Evolutionary conservation across 208 protist species (phyloP), one percentile per base, ranked within the genome.

Genomic region (Trypanosoma avium): DNA sequence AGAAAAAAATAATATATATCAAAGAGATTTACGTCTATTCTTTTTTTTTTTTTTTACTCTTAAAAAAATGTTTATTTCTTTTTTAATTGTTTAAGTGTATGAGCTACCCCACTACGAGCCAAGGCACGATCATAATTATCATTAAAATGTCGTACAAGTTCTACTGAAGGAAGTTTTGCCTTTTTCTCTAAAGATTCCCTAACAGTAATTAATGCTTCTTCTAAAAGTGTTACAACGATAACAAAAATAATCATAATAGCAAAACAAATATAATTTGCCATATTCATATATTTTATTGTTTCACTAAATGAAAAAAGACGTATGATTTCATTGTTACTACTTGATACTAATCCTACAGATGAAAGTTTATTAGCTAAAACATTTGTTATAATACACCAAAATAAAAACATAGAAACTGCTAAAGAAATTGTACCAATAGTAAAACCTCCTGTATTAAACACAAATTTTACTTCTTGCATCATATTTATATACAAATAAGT

Each of bases 91-190:
- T 70, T 61, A 22, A 35, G 7, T 30, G 26, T 73, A 35, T 66
- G 29, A 1, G 63, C 79, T 13, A 77, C 5, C 12, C 76, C 77
- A 15, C 46, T 58, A 4, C 27, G 5, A 0, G 40, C 15, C 0
- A 73, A 35, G 27, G 49, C 67, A 33, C 0, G 1, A 15, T 81
- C 73, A 70, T 91, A 91, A 54, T 62, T 81, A 45, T 82, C 81
- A 33, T 92, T 92, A 70, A 88, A 81, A 62, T 86, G 70, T 21
- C 77, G 61, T 17, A 92, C 53, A 35, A 88, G 73, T 30, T 85
- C 67, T 7, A 65, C 29, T 13, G 70, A 62, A 8, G 87, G 87
- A 29, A 84, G 65, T 42, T 79, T 80, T 4, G 75, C 76, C 50
- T 75, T 73, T 30, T 54, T 22, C 15, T 79, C 66, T 38, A 90